Base-by-base conservation (phyloP, 169 alveolate genomes). In the Plasmodium coatneyi region DNA sequence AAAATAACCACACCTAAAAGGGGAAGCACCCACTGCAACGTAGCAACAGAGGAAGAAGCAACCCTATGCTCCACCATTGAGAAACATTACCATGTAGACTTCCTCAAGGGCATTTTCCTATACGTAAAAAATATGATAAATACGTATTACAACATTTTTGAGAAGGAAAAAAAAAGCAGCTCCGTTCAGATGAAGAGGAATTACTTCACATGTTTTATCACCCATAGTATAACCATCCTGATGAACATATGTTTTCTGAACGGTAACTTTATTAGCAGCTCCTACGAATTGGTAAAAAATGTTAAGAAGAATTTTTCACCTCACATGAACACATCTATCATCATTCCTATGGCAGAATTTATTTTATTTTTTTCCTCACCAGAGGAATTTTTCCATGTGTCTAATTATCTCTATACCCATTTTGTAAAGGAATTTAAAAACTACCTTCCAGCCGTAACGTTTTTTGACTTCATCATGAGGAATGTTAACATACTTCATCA, bases 381-480 rank as follows among this genome's bases (percentile, higher is more conserved):
- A 4, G 84, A 84, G 39, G 34, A 84, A 28, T 84, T 84, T 84
- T 46, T 84, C 28, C 49, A 74, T 5, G 92, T 74, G 60, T 84
- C 92, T 72, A 84, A 84, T 46, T 84, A 84, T 71, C 60, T 84
- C 49, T 34, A 43, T 72, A 71, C 60, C 43, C 25, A 10, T 19
- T 43, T 84, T 16, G 39, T 54, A 49, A 54, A n/a, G 32, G 92
- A 84, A 84, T 84, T 49, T 72, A 84, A 72, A 84, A 66, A 25
- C 66, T 71, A 66, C 80, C 80, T 84, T 49, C 36, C 60, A 72
- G 92, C 92, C 28, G 66, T 84, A 1, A 5, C 92, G 32, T 84
- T 84, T 30, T 84, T 84, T 84, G 84, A 84, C 74, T 84, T 84
- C 80, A 72, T 84, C 32, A 84, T 71, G 79, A 84, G 78, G 39